Conservation (phyloP, 139 green algal genomes). For the Chlamydomonas sphaeroides region DNA sequence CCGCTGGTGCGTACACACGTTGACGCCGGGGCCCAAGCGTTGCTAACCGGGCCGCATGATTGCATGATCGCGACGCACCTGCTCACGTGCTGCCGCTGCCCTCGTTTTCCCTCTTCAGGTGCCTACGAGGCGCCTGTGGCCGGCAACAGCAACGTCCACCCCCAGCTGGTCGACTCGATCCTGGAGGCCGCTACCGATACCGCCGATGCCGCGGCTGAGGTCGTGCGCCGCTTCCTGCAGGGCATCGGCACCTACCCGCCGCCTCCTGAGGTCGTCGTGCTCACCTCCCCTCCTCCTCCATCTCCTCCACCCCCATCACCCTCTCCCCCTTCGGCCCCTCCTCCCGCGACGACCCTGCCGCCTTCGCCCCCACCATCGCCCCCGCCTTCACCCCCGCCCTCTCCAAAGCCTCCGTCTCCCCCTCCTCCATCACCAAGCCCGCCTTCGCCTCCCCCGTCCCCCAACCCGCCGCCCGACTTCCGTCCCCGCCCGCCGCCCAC, state of each 20-base stretch:
- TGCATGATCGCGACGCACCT: too few species aligned
- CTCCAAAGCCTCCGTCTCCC: neutral
- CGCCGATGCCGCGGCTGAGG: neutral
- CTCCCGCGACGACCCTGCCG: too few species aligned
- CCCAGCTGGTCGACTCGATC: neutral
- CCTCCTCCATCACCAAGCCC: neutral
- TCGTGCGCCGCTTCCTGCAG: conserved; percentile 30
- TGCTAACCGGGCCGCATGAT: too few species aligned
- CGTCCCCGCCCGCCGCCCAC: too few species aligned
- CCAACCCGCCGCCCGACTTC: too few species aligned
- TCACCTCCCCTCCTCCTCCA: too few species aligned
- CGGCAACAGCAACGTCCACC: neutral
- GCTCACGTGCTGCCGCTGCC: too few species aligned
- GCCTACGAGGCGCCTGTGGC: neutral
- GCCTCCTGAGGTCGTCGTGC: neutral
- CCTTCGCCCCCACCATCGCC: too few species aligned
- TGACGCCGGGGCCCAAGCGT: neutral
- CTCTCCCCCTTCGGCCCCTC: neutral
- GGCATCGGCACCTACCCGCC: neutral
- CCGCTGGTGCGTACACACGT: neutral
- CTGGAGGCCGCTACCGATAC: neutral
- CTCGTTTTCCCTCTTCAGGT: neutral
- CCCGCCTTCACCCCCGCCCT: neutral
- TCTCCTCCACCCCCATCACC: neutral
- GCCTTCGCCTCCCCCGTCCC: too few species aligned